A percentile compares a stretch with the other conserved stretches of the same genome.
phyloP scores from a whole-genome alignment of 73 alveolate species.

The Blepharisma stoltei region DNA sequence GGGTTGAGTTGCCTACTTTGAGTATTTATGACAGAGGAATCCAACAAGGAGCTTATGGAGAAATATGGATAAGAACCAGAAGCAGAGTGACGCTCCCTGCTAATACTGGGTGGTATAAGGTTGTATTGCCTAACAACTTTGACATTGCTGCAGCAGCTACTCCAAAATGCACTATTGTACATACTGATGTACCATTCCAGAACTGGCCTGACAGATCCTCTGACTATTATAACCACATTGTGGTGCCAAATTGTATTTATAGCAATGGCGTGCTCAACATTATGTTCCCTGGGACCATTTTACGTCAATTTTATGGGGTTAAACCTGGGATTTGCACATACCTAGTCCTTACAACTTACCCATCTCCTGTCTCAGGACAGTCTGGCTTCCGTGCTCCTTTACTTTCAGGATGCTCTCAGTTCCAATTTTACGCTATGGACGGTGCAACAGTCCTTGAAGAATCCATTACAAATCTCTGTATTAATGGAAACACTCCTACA shows the following conservation, averaged over 20 bases:
- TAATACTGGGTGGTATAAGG: constrained; percentile 11
- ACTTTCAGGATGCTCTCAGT: not conserved
- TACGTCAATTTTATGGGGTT: constrained; percentile 10
- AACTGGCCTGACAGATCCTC: constrained; percentile 5
- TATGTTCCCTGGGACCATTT: constrained; percentile 2
- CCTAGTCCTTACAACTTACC: constrained; percentile 18
- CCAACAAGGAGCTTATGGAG: constrained; percentile 14
- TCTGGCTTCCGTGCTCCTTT: not conserved
- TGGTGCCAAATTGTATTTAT: not conserved
- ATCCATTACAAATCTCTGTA: constrained; percentile 14
- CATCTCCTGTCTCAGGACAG: not conserved
- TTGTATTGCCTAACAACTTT: constrained; percentile 6
- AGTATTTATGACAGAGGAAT: constrained; percentile 18
- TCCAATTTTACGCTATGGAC: constrained; percentile 14
- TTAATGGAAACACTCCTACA: not conserved
- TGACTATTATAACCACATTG: constrained; percentile 2
- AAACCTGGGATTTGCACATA: not conserved
- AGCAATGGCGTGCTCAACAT: not conserved
- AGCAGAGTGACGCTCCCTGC: not conserved
- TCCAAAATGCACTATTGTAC: constrained; percentile 20
- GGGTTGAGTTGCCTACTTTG: constrained; percentile 29
- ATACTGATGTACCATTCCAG: not conserved
- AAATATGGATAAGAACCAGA: constrained; percentile 13
- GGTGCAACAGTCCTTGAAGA: constrained; percentile 24
- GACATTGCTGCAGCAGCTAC: constrained; percentile 31